These are phyloP conservation scores for Trametes coccinea DNA, from an alignment of 768 basidiomycete species.

Conservation along the genomic window DNA sequence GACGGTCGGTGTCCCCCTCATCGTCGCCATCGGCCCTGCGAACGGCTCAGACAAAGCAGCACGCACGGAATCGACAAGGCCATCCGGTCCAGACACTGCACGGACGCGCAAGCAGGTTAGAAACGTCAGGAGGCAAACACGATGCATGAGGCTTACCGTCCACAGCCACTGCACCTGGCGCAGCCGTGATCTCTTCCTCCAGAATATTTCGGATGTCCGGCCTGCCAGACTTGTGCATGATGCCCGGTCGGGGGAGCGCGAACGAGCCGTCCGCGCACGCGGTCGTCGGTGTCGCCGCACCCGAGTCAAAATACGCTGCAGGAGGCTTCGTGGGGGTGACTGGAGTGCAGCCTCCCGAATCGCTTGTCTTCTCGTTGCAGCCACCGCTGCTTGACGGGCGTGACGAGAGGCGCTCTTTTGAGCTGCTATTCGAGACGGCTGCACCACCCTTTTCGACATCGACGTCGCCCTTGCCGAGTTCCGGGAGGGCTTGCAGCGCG, in stretches of 20 bases:
- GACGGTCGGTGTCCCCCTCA: constrained; percentile 20
- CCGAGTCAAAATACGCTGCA: constrained; percentile 1
- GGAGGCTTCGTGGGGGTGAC: neutral
- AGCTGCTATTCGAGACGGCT: neutral
- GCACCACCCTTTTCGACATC: constrained; percentile 11
- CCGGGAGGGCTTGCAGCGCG: constrained; percentile 1
- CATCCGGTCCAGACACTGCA: constrained; percentile 29
- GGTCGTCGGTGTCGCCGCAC: constrained; percentile 3
- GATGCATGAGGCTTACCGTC: constrained; percentile 27
- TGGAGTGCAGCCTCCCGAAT: neutral
- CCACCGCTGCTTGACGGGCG: neutral
- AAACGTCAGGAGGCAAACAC: no score
- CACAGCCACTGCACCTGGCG: constrained; percentile 33
- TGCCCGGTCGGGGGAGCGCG: constrained; percentile 8
- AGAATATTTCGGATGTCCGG: constrained; percentile 31
- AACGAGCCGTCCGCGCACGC: constrained; percentile 15
- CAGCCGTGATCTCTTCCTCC: constrained; percentile 25
- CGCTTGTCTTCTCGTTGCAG: no score
- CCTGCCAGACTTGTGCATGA: constrained; percentile 21
- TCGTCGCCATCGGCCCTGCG: constrained; percentile 16
- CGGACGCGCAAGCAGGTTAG: neutral
- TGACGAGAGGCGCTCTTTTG: neutral
- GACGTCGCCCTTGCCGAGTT: constrained; percentile 6
- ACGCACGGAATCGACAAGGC: constrained; percentile 24
- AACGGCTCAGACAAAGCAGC: constrained; percentile 18